Conservation (phyloP, 2,329 filamentous ascomycete species). For the Colletotrichum sp. region DNA sequence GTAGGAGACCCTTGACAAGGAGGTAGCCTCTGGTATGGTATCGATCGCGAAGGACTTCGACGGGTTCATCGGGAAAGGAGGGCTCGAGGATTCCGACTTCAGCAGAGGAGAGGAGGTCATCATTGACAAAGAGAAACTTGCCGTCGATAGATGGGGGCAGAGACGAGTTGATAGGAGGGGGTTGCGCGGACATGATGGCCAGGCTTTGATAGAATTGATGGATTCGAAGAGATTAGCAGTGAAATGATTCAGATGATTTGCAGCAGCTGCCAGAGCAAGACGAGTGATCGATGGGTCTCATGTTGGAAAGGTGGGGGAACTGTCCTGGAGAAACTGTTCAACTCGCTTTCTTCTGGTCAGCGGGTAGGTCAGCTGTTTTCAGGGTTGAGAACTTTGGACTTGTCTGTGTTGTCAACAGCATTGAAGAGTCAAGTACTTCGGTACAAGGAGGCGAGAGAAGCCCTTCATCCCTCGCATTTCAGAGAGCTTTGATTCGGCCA, state of each 20-base stretch:
- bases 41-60: constrained; percentile 8
- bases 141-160: constrained; percentile 1
- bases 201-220: not conserved
- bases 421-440: not conserved
- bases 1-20: constrained; percentile 18
- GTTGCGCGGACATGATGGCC: not conserved
- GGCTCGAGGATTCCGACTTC: constrained; percentile 45
- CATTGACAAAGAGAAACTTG: constrained; percentile 30
- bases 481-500: not conserved
- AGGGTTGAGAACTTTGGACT: not conserved
- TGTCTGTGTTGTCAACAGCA: not conserved
- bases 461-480: not conserved
- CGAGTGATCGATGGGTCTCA: not conserved
- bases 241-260: not conserved
- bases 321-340: not conserved
- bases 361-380: not conserved
- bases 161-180: not conserved
- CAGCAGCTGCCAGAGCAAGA: not conserved
- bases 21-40: constrained; percentile 13
- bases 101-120: constrained; percentile 42
- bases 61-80: constrained; percentile 38
- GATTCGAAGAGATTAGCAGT: not conserved
- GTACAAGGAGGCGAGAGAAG: not conserved
- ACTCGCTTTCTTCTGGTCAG: not conserved
- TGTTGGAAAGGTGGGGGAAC: not conserved